Percentiles rank a stretch among this genome's conserved stretches.
These are phyloP conservation scores for Eremothecium coryli DNA, from an alignment of 1,139 yeast species.

Conservation along the genomic window DNA sequence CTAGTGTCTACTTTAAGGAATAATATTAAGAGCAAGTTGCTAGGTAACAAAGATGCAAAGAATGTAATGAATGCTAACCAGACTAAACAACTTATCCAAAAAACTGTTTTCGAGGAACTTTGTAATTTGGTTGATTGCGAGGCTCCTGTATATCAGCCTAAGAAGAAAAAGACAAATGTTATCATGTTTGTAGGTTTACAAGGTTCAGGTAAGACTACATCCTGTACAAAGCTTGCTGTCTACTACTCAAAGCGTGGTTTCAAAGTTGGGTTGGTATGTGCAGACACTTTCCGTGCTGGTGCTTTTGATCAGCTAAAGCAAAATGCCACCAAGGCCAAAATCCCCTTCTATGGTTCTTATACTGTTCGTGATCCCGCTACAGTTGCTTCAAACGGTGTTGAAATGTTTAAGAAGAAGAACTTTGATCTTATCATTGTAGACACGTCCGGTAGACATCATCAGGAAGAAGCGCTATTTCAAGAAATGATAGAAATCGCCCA, in stretches of 20 bases:
- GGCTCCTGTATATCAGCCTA: constrained; percentile 68
- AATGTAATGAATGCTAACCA: constrained; percentile 35
- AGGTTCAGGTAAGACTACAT: constrained; percentile 97
- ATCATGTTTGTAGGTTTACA: constrained; percentile 98
- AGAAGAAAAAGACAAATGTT: constrained; percentile 62
- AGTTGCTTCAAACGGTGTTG: constrained; percentile 87
- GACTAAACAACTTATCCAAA: constrained; percentile 75
- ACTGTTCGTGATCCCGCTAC: constrained; percentile 93
- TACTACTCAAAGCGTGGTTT: constrained; percentile 90
- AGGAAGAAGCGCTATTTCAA: constrained; percentile 80
- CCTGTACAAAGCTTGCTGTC: constrained; percentile 93
- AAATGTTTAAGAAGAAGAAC: constrained; percentile 79
- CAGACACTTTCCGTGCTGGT: constrained; percentile 98
- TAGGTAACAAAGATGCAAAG: constrained; percentile 28
- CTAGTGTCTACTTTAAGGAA: constrained; percentile 72
- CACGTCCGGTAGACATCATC: constrained; percentile 97
- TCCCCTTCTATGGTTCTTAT: constrained; percentile 92
- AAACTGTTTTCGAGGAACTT: constrained; percentile 87
- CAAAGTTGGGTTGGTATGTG: constrained; percentile 94
- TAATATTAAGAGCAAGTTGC: constrained; percentile 52
- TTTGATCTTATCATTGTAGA: constrained; percentile 93
- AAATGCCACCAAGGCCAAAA: constrained; percentile 89
- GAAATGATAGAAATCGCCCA: constrained; percentile 93
- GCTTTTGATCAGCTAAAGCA: constrained; percentile 98
- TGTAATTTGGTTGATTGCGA: constrained; percentile 71